Conservation (phyloP, 1,284 basidiomycete genomes). For the Polyporus tsugae region DNA sequence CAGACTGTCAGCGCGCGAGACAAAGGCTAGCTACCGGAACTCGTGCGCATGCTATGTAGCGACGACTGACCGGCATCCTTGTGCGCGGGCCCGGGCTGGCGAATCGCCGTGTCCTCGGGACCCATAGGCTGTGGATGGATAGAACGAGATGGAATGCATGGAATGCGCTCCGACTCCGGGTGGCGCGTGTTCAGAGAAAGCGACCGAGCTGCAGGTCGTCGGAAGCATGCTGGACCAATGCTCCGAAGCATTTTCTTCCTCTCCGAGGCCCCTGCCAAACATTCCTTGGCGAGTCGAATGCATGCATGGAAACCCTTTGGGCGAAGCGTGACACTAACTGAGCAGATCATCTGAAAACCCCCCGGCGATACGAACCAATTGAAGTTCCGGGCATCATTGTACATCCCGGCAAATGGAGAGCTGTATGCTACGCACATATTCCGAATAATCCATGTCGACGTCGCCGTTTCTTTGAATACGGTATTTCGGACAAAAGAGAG, state of each 20-base stretch:
- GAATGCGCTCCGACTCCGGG: not conserved
- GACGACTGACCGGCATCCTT: not conserved
- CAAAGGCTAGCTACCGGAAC: not conserved
- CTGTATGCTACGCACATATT: not conserved
- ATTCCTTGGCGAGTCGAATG: not conserved
- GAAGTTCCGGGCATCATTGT: not conserved
- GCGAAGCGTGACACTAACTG: not conserved
- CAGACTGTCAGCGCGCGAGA: not conserved
- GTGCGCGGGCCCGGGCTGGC: not conserved
- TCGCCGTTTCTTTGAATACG: too few relatives aligned
- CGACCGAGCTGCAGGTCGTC: conserved; percentile 11
- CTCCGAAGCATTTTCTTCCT: not conserved
- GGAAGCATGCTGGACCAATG: not conserved
- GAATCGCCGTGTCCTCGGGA: conserved; percentile 8
- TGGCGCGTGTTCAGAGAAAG: conserved; percentile 10
- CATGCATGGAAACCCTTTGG: not conserved
- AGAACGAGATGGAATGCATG: conserved; percentile 9
- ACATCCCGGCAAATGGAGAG: not conserved
- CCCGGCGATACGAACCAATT: not conserved
- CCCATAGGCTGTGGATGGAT: not conserved
- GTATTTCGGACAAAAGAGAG: not conserved
- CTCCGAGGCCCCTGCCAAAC: not conserved
- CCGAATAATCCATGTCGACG: not conserved
- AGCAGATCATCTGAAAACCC: too few relatives aligned
- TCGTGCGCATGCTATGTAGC: not conserved